phyloP scores from a whole-genome alignment of 2,329 filamentous ascomycete genomes.

The Aspergillus sp. region DNA sequence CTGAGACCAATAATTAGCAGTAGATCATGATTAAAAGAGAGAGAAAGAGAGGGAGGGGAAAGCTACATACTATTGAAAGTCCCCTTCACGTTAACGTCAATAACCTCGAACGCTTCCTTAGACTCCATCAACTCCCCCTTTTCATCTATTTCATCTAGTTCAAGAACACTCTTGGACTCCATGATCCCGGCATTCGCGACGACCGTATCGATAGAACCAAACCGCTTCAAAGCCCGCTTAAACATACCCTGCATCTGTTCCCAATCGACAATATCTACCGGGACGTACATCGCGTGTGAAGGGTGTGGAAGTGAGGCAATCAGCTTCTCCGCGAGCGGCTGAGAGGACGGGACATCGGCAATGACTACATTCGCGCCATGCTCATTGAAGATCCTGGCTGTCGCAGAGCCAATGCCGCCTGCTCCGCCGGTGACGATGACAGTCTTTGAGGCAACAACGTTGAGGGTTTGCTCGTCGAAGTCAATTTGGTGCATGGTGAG shows the following conservation, averaged over 20 bases:
- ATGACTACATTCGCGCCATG: not conserved
- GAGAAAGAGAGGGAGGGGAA: not conserved
- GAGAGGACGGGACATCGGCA: conserved; percentile 13
- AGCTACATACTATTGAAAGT: not conserved
- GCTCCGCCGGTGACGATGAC: not conserved
- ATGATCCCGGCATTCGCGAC: not conserved
- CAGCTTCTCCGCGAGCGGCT: not conserved
- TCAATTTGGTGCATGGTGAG: not conserved
- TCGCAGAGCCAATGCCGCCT: not conserved
- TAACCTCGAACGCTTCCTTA: not conserved
- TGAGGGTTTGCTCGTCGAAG: not conserved
- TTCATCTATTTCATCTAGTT: not conserved
- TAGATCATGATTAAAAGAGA: not conserved
- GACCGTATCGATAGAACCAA: not conserved
- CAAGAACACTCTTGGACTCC: not conserved
- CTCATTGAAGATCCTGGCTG: not conserved
- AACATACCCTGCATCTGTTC: not conserved
- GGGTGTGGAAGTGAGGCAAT: not conserved
- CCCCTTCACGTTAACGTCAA: not conserved
- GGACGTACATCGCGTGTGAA: not conserved
- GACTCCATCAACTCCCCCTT: not conserved
- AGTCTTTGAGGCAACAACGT: not conserved
- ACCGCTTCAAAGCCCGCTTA: not conserved
- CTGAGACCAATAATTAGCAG: not conserved
- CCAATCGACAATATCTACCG: not conserved